These are phyloP conservation scores for Imleria badia DNA, from an alignment of 768 basidiomycete species.

Conservation along the genomic window DNA sequence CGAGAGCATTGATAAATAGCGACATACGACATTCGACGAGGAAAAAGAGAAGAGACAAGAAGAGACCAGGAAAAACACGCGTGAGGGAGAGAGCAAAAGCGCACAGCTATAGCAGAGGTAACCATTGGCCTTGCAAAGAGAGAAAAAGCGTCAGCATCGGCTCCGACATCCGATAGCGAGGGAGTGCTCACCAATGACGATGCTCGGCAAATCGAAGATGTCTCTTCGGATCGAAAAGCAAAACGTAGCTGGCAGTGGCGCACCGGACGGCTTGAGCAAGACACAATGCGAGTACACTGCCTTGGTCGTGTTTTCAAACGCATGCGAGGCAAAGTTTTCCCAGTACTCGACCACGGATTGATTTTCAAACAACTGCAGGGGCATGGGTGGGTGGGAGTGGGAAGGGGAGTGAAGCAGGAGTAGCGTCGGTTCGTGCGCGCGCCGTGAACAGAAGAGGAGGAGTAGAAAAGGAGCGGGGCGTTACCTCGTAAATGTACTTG, in stretches of 20 bases:
- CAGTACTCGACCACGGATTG: conserved; percentile 94
- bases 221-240: conserved; percentile 96
- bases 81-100: not conserved
- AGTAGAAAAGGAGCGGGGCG: conserved; percentile 9
- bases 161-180: not conserved
- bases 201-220: conserved; percentile 84
- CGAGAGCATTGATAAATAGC: conserved; percentile 11
- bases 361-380: conserved; percentile 81
- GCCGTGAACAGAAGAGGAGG: conserved; percentile 19
- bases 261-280: conserved; percentile 78
- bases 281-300: conserved; percentile 93
- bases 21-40: conserved; percentile 9
- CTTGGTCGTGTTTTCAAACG: conserved; percentile 96
- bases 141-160: not conserved
- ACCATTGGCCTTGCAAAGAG: conserved; percentile 72
- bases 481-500: conserved; percentile 48
- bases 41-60: not conserved
- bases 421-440: conserved; percentile 9
- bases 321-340: conserved; percentile 96
- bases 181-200: conserved; percentile 69
- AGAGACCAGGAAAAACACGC: not conserved
- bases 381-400: not conserved
- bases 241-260: conserved; percentile 87
- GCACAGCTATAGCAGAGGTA: conserved; percentile 62
- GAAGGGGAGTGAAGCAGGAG: not conserved